phyloP scores from a whole-genome alignment of 208 protist genomes.

The Trypanosoma lewisi region DNA sequence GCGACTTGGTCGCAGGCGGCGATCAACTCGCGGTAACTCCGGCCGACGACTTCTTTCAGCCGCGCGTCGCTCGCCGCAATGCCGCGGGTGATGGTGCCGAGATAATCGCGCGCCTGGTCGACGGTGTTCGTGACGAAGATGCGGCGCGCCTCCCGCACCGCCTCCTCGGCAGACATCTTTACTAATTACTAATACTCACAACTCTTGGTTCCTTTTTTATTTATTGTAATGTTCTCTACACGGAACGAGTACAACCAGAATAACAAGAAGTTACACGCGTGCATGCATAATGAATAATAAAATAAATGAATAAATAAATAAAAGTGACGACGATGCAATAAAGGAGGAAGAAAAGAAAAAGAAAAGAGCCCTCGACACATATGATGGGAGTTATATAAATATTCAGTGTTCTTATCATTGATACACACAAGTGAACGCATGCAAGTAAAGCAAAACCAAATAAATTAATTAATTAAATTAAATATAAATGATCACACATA shows the following conservation, averaged over 20 bases:
- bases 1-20: constrained; percentile 54
- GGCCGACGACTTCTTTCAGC: constrained; percentile 48
- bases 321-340: too few relatives aligned
- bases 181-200: neutral
- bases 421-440: too few relatives aligned
- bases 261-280: too few relatives aligned
- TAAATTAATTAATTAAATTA: neutral
- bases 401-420: too few relatives aligned
- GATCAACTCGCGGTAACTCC: constrained; percentile 58
- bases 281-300: too few relatives aligned
- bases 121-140: constrained; percentile 64
- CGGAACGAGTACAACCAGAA: neutral
- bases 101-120: constrained; percentile 47
- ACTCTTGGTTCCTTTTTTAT: constrained; percentile 14
- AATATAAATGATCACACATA: neutral
- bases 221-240: neutral
- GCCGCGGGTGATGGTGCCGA: constrained; percentile 44
- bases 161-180: constrained; percentile 39
- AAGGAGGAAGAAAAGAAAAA: too few relatives aligned
- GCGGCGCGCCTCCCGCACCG: constrained; percentile 55
- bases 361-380: too few relatives aligned
- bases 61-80: constrained; percentile 54
- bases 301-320: too few relatives aligned
- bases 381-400: too few relatives aligned
- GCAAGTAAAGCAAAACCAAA: constrained; percentile 6